Conservation (phyloP, 1,284 basidiomycete genomes). For the Anthracocystis setariae region DNA sequence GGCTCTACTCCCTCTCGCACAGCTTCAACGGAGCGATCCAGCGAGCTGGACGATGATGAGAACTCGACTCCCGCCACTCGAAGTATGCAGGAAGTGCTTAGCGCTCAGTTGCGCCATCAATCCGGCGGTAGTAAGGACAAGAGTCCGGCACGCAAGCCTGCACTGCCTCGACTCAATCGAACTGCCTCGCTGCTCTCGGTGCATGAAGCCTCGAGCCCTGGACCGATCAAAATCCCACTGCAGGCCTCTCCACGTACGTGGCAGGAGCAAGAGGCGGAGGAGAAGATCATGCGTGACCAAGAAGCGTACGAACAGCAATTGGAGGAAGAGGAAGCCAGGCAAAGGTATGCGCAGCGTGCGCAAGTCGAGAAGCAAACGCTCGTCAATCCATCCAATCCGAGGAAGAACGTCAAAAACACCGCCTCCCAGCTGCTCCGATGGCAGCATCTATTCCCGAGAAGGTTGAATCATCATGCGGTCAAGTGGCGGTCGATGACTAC, state of each 20-base stretch:
- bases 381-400: slow-evolving; percentile 65
- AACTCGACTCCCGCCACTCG: slow-evolving; percentile 50
- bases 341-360: slow-evolving; percentile 55
- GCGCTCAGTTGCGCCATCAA: slow-evolving; percentile 45
- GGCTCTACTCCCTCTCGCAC: slow-evolving; percentile 22
- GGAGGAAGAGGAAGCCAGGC: slow-evolving; percentile 57
- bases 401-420: slow-evolving; percentile 42
- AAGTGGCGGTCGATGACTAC: slow-evolving; percentile 85
- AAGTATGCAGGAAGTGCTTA: slow-evolving; percentile 54
- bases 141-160: slow-evolving; percentile 26
- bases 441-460: slow-evolving; percentile 85
- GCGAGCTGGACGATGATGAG: slow-evolving; percentile 8
- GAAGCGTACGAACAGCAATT: slow-evolving; percentile 57
- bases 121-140: slow-evolving; percentile 20
- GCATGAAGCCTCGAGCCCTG: slow-evolving; percentile 38
- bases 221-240: slow-evolving; percentile 57
- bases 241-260: slow-evolving; percentile 31
- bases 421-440: slow-evolving; percentile 68
- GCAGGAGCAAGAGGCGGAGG: slow-evolving; percentile 48
- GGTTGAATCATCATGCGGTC: slow-evolving; percentile 83
- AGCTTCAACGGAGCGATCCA: slow-evolving; percentile 2
- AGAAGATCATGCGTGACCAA: slow-evolving; percentile 51
- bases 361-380: slow-evolving; percentile 64
- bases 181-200: slow-evolving; percentile 44
- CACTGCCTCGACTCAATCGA: slow-evolving; percentile 24